These are phyloP conservation scores for Cercophora sp. DNA, from an alignment of 495 filamentous ascomycete species.

Conservation along the genomic window DNA sequence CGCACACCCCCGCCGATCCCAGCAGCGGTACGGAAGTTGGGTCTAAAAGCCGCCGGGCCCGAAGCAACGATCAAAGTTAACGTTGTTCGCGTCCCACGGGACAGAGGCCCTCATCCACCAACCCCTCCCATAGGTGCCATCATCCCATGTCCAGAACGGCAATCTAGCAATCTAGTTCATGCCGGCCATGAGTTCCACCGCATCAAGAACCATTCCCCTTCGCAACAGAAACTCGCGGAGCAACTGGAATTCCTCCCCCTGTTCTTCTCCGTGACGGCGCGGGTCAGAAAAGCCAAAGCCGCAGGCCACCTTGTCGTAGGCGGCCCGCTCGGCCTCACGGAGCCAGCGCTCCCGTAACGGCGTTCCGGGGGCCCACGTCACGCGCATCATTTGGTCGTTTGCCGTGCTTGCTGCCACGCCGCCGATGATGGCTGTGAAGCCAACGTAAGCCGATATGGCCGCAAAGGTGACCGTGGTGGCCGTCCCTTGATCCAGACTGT, in stretches of 20 bases:
- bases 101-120: slow-evolving; percentile 27
- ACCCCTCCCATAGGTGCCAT: neutral
- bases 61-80: slow-evolving; percentile 22
- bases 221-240: slow-evolving; percentile 74
- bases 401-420: slow-evolving; percentile 76
- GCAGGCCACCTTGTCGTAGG: slow-evolving; percentile 77
- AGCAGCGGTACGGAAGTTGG: slow-evolving; percentile 18
- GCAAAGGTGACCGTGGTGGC: slow-evolving; percentile 76
- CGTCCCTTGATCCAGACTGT: slow-evolving; percentile 62
- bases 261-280: slow-evolving; percentile 81
- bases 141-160: neutral
- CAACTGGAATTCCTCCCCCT: slow-evolving; percentile 81
- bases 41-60: slow-evolving; percentile 24
- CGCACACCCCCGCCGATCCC: slow-evolving; percentile 24
- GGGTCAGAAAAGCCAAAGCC: slow-evolving; percentile 85
- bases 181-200: slow-evolving; percentile 80
- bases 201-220: slow-evolving; percentile 86
- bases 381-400: slow-evolving; percentile 92
- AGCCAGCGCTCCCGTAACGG: slow-evolving; percentile 84
- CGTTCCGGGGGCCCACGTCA: slow-evolving; percentile 79
- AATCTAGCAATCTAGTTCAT: slow-evolving; percentile 56
- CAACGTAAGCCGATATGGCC: slow-evolving; percentile 77
- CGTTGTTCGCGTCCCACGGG: slow-evolving; percentile 11
- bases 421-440: slow-evolving; percentile 72
- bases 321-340: slow-evolving; percentile 87